Evolutionary conservation across 148 eudicot species (phyloP).

Genomic region (Limonium bicolor): DNA sequence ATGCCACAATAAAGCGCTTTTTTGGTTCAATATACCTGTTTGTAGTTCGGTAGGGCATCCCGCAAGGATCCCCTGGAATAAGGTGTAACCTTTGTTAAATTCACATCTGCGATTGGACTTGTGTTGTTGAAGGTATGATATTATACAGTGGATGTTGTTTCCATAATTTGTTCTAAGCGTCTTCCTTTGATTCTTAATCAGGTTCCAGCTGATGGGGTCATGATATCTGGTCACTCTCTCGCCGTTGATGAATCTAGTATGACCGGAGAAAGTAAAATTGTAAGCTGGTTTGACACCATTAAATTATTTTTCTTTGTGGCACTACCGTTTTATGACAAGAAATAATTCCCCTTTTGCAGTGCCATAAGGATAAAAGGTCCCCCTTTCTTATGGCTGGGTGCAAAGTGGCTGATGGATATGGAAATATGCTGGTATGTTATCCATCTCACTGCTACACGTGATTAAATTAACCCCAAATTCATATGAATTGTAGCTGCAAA

Average conservation of each 20-base stretch:
- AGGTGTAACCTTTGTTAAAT: too few relatives aligned
- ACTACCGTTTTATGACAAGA: conserved; percentile 11
- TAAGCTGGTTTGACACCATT: conserved; percentile 31
- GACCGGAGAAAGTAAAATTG: conserved; percentile 98
- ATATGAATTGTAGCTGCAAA: background rate
- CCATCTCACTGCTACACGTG: background rate
- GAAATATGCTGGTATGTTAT: conserved; percentile 68
- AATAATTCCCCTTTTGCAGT: conserved; percentile 22
- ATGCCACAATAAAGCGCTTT: too few relatives aligned
- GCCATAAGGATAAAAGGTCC: conserved; percentile 50
- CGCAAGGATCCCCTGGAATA: too few relatives aligned
- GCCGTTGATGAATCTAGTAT: conserved; percentile 94
- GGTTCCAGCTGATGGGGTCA: conserved; percentile 91
- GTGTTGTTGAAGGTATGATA: too few relatives aligned
- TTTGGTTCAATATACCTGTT: too few relatives aligned
- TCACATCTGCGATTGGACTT: too few relatives aligned
- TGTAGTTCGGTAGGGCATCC: too few relatives aligned
- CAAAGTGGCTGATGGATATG: conserved; percentile 93
- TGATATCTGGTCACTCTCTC: conserved; percentile 63
- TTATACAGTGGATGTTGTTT: too few relatives aligned
- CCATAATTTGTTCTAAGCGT: too few relatives aligned
- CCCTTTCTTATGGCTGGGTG: conserved; percentile 87
- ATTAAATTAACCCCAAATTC: background rate
- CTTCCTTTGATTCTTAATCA: conserved; percentile 7
- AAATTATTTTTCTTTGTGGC: background rate